Base-by-base conservation (phyloP, 176 grass and related monocot genomes). In the Carex pumila region DNA sequence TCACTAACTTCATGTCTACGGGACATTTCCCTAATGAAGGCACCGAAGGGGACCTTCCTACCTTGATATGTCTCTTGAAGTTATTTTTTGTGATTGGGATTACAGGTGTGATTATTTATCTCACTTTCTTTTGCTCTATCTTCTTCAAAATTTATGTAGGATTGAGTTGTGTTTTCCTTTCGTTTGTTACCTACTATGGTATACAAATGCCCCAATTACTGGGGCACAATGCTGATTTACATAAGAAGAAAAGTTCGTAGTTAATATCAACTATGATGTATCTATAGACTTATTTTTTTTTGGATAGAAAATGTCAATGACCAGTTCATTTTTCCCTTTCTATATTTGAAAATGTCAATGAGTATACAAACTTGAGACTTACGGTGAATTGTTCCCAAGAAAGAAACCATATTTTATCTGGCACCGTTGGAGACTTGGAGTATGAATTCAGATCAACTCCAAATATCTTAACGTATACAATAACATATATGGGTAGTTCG, bases 81-180 rank as follows among this genome's bases (percentile, higher is more conserved):
- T 89, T 90, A 62, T 11, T n/a, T 12, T 79, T 87, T 0, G 89
- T 98, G 13, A 81, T 95, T 31, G 61, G 57, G 7, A 13, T 61
- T 37, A 98, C 91, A 2, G 39, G 30, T 75, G 13, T 92, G 7
- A 82, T 95, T 61, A 43, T 80, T 37, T 93, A 95, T 82, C 56
- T 98, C 4, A 95, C 89, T 4, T 59, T 95, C 41, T 92, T 91
- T 47, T 92, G 84, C 4, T 95, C 91, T 43, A 10, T 89, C 63
- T 90, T 86, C 89, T 93, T 99, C 91, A 99, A 92, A 83, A 29
- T 99, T 68, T 99, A 93, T 12, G 89, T 90, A 36, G 91, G 11
- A 22, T 92, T 84, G 65, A 93, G 93, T 85, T 88, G 80, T 52
- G 52, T n/a, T 19, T 92, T 84, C 17, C 91, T 99, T 72, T 90